Evolutionary conservation across 192 early-diverging fungal genomes (phyloP).

Genomic region (Haplosporangium gracile): DNA sequence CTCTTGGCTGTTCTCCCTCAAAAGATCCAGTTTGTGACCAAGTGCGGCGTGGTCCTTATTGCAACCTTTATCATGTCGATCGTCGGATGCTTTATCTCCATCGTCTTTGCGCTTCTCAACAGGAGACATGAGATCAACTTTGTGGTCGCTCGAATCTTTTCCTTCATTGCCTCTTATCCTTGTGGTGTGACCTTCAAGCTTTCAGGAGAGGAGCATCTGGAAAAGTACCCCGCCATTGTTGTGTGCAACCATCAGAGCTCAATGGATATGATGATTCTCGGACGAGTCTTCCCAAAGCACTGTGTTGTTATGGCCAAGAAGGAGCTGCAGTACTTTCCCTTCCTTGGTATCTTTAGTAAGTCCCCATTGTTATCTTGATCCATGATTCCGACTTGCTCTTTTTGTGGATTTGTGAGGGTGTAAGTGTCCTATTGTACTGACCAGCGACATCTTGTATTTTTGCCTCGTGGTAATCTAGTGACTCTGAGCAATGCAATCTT

Average conservation of each 20-base stretch:
- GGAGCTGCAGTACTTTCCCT: conserved; percentile 73
- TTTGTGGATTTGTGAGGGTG: not conserved
- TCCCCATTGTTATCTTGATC: not conserved
- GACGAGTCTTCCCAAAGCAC: conserved; percentile 72
- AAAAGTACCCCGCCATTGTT: conserved; percentile 69
- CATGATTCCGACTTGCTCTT: not conserved
- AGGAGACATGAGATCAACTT: conserved; percentile 69
- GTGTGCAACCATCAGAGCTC: conserved; percentile 89
- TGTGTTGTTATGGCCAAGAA: conserved; percentile 78
- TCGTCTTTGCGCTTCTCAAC: conserved; percentile 67
- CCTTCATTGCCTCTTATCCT: conserved; percentile 60
- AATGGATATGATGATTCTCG: conserved; percentile 79
- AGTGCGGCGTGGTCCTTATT: conserved; percentile 31
- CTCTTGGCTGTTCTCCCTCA: conserved; percentile 18
- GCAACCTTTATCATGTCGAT: conserved; percentile 55
- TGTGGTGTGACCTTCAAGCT: conserved; percentile 71
- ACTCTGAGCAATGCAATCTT: conserved; percentile 86
- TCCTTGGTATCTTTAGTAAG: conserved; percentile 83
- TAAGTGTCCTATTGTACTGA: not conserved
- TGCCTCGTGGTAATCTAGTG: conserved; percentile 60
- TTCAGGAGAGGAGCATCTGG: conserved; percentile 68
- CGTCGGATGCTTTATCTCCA: conserved; percentile 62
- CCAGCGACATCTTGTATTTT: not conserved
- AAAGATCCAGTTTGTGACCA: conserved; percentile 25
- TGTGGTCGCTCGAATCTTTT: conserved; percentile 67